Base-by-base conservation (phyloP, 768 basidiomycete species). In the Neoboletus subvelutipes region DNA sequence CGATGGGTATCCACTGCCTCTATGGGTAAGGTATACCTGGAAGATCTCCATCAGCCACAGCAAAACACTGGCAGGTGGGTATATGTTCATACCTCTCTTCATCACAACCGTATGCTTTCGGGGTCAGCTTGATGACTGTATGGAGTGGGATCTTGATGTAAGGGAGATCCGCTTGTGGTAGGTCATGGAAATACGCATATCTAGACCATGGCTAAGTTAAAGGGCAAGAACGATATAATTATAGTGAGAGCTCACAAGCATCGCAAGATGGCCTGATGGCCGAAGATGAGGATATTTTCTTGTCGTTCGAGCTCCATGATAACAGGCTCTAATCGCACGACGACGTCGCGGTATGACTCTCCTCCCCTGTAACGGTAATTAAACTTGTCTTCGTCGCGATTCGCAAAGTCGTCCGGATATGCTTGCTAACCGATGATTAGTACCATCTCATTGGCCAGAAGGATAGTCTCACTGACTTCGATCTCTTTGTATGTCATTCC, bases 401-500 rank as follows among this genome's bases (percentile, higher is more conserved):
- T 94, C 17, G 93, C 94, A 73, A 95, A 98, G 69, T 99, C 97
- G 55, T 99, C 97, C 0, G 97, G 97, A 70, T 98, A 99, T 60
- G 87, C 83, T 81, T 87, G 85, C 93, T 96, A 62, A 55, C 1
- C 1, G 45, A 55, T 41, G 5, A 18, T 57, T 2, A 57, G 56
- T 2, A 29, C 28, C 1, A 34, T 56, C 28, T 53, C 33, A 33
- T 20, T 24, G 20, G 45, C 17, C 0, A 7, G 29, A 42, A 24
- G 24, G 33, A 49, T n/a, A 24, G 39, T 28, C 54, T 33, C 48
- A 66, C 76, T 36, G 54, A 92, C 95, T 81, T 95, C 95, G 56
- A 99, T 98, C 80, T 98, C 96, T 76, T 93, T 88, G 64, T 99
- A 99, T 5, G 97, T 98, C 97, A 99, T 98, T 17, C 89, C 97